A percentile compares a stretch with the other conserved stretches of the same genome.
phyloP scores from a whole-genome alignment of 441 rosid species.

The Breynia disticha region DNA sequence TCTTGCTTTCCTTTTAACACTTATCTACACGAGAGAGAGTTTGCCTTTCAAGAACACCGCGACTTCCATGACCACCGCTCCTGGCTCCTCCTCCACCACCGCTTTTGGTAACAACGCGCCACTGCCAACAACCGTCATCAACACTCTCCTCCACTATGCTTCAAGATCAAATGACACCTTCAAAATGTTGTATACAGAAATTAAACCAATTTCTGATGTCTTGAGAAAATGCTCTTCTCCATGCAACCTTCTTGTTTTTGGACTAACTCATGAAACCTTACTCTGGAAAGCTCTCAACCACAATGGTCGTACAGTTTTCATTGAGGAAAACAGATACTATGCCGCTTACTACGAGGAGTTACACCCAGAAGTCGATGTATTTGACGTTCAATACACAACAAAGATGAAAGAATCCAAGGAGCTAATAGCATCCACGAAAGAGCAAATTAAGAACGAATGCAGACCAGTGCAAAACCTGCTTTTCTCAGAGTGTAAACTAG shows the following conservation, averaged over 20 bases:
- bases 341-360: conserved; percentile 79
- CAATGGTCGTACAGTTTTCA: conserved; percentile 74
- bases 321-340: conserved; percentile 89
- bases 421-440: conserved; percentile 40
- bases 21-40: conserved; percentile 67
- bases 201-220: conserved; percentile 73
- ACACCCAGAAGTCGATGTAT: conserved; percentile 78
- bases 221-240: conserved; percentile 77
- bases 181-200: conserved; percentile 62
- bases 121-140: conserved; percentile 49
- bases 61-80: conserved; percentile 19
- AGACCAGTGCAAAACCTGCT: conserved; percentile 82
- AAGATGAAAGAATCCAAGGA: conserved; percentile 50
- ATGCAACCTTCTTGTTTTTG: conserved; percentile 77
- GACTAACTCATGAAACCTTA: conserved; percentile 79
- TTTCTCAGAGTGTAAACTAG: conserved; percentile 82
- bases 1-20: conserved; percentile 62
- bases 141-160: conserved; percentile 69
- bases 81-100: conserved; percentile 16
- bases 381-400: conserved; percentile 82
- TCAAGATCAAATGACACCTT: conserved; percentile 72
- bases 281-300: conserved; percentile 86
- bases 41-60: conserved; percentile 19
- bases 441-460: conserved; percentile 58
- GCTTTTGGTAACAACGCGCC: conserved; percentile 27